phyloP scores from a whole-genome alignment of 1,284 basidiomycete genomes.

The Fomitopsis schrenkii region DNA sequence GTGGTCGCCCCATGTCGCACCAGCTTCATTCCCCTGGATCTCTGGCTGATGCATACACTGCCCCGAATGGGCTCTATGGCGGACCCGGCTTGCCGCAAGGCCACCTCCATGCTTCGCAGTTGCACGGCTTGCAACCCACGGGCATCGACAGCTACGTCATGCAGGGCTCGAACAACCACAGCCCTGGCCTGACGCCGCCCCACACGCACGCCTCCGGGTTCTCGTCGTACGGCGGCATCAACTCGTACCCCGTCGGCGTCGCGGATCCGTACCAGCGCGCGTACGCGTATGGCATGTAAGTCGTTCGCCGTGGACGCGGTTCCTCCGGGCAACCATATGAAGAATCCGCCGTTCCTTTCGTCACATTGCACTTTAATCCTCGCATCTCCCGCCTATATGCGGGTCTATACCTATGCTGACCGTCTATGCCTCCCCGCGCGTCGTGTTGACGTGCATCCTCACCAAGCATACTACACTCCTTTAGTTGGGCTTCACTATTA shows the following conservation, averaged over 20 bases:
- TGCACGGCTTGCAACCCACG: constrained; percentile 62
- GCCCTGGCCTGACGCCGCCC: constrained; percentile 52
- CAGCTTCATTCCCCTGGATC: constrained; percentile 52
- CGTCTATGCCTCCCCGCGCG: constrained; percentile 26
- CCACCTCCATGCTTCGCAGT: constrained; percentile 38
- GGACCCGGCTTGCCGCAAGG: constrained; percentile 39
- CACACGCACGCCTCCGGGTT: constrained; percentile 53
- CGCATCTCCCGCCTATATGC: constrained; percentile 19
- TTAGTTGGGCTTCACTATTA: constrained; percentile 25
- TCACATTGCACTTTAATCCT: constrained; percentile 16
- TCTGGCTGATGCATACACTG: constrained; percentile 65
- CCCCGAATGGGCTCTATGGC: constrained; percentile 57
- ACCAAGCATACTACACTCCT: constrained; percentile 20
- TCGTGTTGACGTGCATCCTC: constrained; percentile 20
- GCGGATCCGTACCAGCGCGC: constrained; percentile 73
- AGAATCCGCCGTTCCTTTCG: constrained; percentile 21
- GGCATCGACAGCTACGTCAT: constrained; percentile 76
- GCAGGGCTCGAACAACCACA: constrained; percentile 64
- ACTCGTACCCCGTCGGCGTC: constrained; percentile 42
- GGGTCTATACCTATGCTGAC: constrained; percentile 31
- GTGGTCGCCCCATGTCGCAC: constrained; percentile 49
- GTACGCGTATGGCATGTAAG: constrained; percentile 79
- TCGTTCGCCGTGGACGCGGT: constrained; percentile 2
- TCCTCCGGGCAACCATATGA: constrained; percentile 11
- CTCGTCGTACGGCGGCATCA: constrained; percentile 48